Base-by-base conservation (phyloP, 345 rosid genomes). In the Geranium brycei region DNA sequence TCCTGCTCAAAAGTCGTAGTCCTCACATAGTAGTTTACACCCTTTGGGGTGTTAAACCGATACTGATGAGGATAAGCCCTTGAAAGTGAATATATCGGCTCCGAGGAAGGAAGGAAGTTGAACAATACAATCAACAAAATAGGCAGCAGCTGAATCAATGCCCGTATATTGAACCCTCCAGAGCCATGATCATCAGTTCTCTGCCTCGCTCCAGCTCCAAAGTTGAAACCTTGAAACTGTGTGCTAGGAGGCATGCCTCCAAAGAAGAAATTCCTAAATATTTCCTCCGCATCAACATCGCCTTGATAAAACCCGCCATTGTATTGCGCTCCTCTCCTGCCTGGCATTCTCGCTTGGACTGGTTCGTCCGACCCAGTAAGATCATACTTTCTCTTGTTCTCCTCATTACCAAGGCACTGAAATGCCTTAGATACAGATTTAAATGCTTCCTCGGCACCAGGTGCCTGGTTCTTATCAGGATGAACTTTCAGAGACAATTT, bases 361-460 rank as follows among this genome's bases (percentile, higher is more conserved):
- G 90, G 83, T 62, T 93, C 99, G 7, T 90, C 97, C 0, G 85
- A 81, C 0, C 99, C 97, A 10, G 82, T 76, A 0, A 90, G 51
- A 41, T 93, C 96, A 58, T 93, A 93, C 62, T 80, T 88, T 35
- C 71, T 85, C 65, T 95, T 68, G 58, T 70, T 75, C 68, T 85
- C 97, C 11, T 78, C 90, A 58, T 78, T 79, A 81, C 89, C 86
- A 67, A 93, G 76, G 75, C 97, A 93, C 74, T 90, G 97, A 74
- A 93, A 93, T 4, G 99, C 91, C 69, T 88, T 88, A 0, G 97
- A 90, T n/a, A 93, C 91, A 5, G 83, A 70, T 68, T 90, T 93
- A 71, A 90, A 93, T 2, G 92, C 88, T 64, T 93, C 99, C 65
- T 93, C 99, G 10, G 99, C 85, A 0, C 97, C 98, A 0, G 97